Percentiles rank a stretch among this genome's conserved stretches.
Conservation (phyloP, 2,329 filamentous ascomycete genomes). For the Lachnellula hyalina region DNA sequence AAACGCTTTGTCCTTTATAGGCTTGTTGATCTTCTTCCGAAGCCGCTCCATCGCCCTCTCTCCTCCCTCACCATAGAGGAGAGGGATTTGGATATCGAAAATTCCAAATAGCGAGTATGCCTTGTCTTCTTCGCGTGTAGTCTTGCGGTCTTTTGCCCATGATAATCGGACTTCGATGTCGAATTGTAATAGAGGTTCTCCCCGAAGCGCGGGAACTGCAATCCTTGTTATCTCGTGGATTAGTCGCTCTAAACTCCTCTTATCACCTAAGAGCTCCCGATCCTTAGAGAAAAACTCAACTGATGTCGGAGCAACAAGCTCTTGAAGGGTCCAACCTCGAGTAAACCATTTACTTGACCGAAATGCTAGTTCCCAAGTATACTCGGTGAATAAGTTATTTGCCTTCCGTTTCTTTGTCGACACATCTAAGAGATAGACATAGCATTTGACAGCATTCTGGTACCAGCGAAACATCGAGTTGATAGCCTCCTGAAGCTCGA, state of each 20-base stretch:
- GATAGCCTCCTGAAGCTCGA: too few species aligned
- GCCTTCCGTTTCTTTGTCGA: too few species aligned
- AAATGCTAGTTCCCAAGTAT: slow-evolving; percentile 9
- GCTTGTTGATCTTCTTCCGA: neutral
- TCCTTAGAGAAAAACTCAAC: slow-evolving; percentile 17
- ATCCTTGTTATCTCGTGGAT: slow-evolving; percentile 18
- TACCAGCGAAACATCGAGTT: too few species aligned
- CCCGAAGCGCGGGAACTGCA: slow-evolving; percentile 2
- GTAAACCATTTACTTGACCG: slow-evolving; percentile 13
- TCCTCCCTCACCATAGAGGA: slow-evolving; percentile 37
- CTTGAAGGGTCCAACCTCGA: slow-evolving; percentile 15
- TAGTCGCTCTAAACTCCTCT: slow-evolving; percentile 10
- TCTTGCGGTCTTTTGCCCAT: slow-evolving; percentile 32
- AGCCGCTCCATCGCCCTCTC: neutral
- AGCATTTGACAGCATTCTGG: too few species aligned
- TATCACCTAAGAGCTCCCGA: slow-evolving; percentile 15
- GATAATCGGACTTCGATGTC: slow-evolving; percentile 16
- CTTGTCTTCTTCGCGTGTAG: slow-evolving; percentile 29
- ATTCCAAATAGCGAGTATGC: slow-evolving; percentile 40
- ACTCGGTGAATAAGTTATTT: too few species aligned
- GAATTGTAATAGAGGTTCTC: slow-evolving; percentile 2
- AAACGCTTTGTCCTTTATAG: too few species aligned
- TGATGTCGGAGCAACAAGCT: slow-evolving; percentile 17
- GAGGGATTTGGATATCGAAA: slow-evolving; percentile 38
- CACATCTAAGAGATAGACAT: too few species aligned